Percentiles rank a stretch among this genome's conserved stretches.
phyloP scores from a whole-genome alignment of 169 alveolate species.

The Plasmodium coatneyi region DNA sequence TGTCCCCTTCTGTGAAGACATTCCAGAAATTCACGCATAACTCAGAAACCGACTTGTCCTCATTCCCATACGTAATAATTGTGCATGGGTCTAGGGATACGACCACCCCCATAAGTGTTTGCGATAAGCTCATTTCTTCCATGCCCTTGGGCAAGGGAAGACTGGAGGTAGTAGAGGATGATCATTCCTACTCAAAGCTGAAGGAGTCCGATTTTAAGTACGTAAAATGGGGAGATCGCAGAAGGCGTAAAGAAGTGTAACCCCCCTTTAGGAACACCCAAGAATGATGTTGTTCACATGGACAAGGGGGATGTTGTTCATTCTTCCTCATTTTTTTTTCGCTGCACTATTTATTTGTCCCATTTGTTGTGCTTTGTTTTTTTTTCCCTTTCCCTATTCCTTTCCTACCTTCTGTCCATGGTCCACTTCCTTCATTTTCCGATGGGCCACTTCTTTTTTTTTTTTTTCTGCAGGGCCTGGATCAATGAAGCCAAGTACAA shows the following conservation, averaged over 20 bases:
- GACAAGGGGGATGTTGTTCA: neutral
- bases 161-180: conserved; percentile 53
- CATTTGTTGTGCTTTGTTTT: neutral
- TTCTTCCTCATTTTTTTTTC: neutral
- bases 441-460: no score
- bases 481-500: conserved; percentile 61
- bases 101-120: conserved; percentile 34
- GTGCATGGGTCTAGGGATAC: conserved; percentile 67
- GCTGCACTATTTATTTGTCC: neutral
- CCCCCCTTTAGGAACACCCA: neutral
- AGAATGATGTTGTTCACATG: neutral
- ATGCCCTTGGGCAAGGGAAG: conserved; percentile 69
- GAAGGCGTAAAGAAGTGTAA: neutral
- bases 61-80: conserved; percentile 71
- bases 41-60: conserved; percentile 44
- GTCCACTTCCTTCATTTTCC: neutral
- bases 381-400: no score
- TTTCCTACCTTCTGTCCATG: neutral
- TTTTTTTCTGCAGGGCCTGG: conserved; percentile 45
- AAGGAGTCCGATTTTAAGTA: conserved; percentile 70
- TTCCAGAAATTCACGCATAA: conserved; percentile 73
- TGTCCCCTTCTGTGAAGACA: conserved; percentile 72
- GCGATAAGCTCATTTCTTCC: conserved; percentile 42
- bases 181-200: conserved; percentile 69
- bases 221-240: neutral